Base-by-base conservation (phyloP, 805 yeast genomes). In the Yarrowia sp. region DNA sequence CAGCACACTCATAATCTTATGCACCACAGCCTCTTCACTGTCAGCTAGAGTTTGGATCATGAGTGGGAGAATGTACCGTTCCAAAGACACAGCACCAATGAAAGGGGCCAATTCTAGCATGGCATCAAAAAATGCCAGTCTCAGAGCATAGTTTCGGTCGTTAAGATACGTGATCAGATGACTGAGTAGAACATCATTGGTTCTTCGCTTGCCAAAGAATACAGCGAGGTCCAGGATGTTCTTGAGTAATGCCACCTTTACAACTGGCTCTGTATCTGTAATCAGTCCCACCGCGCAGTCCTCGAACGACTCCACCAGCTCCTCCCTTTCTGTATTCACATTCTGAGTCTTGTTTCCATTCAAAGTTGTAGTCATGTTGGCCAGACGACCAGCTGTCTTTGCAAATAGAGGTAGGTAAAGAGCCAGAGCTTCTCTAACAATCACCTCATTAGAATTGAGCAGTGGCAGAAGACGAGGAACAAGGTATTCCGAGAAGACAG, bases 91-190 rank as follows among this genome's bases (percentile, higher is more conserved):
- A 0, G 87, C 85, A 0, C 99, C 99, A 15, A 93, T 86, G 74
- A 86, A 89, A 4, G 92, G 85, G 0, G 96, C 89, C 10, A 95
- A 81, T 0, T 88, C 86, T 1, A 92, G 83, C 12, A 93, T 85
- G 9, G 92, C 83, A 49, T 86, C 83, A 43, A 94, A 87, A 72
- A 95, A 87, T 5, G 87, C 86, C 36, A 90, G 79, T 69, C 96
- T 81, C 24, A 95, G 79, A 20, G 86, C 83, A 0, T 88, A 79
- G 73, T 87, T 86, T 67, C 86, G 83, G 74, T 93, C 97, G 76
- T 95, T 95, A 70, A 95, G 78, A 74, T 92, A 95, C 0, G 98
- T 93, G 52, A 95, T 93, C 68, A 93, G 79, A 79, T 95, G 98
- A 53, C 97, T 92, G 56, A 95, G 78, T 24, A 95, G 87, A 47